These are phyloP conservation scores for Xylariaceae sp. DNA, from an alignment of 2,329 filamentous ascomycete species.

Conservation along the genomic window DNA sequence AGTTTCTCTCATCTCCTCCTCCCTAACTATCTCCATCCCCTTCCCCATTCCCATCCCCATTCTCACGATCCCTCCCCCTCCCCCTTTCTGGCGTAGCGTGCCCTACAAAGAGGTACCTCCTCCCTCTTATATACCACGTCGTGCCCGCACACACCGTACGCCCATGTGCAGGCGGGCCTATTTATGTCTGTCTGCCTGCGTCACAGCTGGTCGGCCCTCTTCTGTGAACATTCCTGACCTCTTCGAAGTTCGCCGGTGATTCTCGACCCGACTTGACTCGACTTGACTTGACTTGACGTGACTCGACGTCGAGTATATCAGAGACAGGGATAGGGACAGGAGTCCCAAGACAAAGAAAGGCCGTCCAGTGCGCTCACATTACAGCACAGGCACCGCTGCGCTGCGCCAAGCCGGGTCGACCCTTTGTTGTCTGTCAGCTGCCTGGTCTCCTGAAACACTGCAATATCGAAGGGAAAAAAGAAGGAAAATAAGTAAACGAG, in stretches of 20 bases:
- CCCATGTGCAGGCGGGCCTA: not conserved
- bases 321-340: constrained; percentile 1
- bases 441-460: constrained; percentile 29
- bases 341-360: constrained; percentile 3
- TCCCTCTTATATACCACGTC: not conserved
- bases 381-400: not conserved
- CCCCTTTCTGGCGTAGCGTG: not conserved
- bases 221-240: constrained; percentile 1
- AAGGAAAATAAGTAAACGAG: not conserved
- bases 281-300: not conserved
- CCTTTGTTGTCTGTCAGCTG: constrained; percentile 13
- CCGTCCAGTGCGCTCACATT: not conserved
- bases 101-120: not conserved
- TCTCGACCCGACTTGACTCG: not conserved
- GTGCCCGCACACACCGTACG: not conserved
- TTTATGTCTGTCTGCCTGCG: not conserved
- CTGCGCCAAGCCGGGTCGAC: not conserved
- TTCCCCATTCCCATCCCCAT: not conserved
- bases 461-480: constrained; percentile 34
- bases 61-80: not conserved
- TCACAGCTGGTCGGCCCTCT: constrained; percentile 13
- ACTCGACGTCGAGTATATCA: constrained; percentile 3
- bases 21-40: not conserved
- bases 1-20: not conserved
- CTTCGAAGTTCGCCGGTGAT: constrained; percentile 4